phyloP scores from a whole-genome alignment of 1,284 basidiomycete genomes.

The Puccinia horiana region DNA sequence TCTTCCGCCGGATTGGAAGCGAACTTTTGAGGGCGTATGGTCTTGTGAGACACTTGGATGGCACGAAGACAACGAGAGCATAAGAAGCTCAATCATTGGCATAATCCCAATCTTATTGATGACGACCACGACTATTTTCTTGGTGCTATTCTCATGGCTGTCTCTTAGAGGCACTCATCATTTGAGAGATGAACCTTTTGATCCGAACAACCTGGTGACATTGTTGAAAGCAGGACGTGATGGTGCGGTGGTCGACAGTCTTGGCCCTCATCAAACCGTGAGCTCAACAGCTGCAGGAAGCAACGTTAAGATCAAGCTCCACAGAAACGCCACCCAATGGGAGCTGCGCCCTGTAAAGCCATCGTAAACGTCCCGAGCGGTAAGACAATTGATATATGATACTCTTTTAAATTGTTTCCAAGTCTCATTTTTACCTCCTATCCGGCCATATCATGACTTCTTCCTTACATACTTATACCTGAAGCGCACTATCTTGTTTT shows the following conservation, averaged over 20 bases:
- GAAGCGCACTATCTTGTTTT: neutral
- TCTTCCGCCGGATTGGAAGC: slow-evolving; percentile 4
- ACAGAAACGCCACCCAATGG: slow-evolving; percentile 22
- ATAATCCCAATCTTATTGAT: slow-evolving; percentile 23
- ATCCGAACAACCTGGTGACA: slow-evolving; percentile 33
- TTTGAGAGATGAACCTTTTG: slow-evolving; percentile 28
- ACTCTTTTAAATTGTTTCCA: neutral
- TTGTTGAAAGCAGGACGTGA: slow-evolving; percentile 37
- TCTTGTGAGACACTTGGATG: slow-evolving; percentile 34
- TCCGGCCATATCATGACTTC: neutral
- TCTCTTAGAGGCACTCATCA: slow-evolving; percentile 4
- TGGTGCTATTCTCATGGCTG: slow-evolving; percentile 22
- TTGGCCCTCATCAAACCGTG: neutral
- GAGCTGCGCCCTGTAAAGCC: slow-evolving; percentile 12
- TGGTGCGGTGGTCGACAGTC: slow-evolving; percentile 19
- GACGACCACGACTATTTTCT: slow-evolving; percentile 10
- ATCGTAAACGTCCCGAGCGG: neutral
- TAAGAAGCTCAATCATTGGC: slow-evolving; percentile 4
- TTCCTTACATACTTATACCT: neutral
- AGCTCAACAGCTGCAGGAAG: neutral
- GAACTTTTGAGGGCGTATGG: slow-evolving; percentile 3
- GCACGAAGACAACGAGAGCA: slow-evolving; percentile 10
- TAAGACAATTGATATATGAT: neutral
- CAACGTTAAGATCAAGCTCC: slow-evolving; percentile 26
- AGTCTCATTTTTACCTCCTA: neutral